phyloP scores from a whole-genome alignment of 2,329 filamentous ascomycete genomes.

The Chalaropsis thielavioides region DNA sequence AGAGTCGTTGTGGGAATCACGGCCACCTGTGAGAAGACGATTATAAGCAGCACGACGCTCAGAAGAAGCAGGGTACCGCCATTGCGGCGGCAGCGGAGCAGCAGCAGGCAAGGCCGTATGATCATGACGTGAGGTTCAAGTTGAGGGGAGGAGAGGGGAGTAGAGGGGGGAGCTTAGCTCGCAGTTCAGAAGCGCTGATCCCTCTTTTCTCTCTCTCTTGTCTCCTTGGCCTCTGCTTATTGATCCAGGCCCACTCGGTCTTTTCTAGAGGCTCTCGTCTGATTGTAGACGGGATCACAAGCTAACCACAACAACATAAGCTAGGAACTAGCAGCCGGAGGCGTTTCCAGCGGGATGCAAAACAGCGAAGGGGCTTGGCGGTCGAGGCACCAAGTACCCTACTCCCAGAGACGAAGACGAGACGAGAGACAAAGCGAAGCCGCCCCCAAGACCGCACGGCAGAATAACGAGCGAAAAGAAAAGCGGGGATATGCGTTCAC shows the following conservation, averaged over 20 bases:
- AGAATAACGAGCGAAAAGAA: neutral
- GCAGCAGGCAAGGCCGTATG: neutral
- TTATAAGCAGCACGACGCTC: neutral
- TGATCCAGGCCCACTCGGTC: neutral
- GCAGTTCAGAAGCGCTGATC: neutral
- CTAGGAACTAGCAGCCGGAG: too few relatives aligned
- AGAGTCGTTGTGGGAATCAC: neutral
- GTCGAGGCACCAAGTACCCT: neutral
- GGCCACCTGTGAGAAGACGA: neutral
- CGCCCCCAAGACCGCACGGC: neutral
- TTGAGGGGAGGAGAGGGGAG: neutral
- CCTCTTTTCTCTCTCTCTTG: neutral
- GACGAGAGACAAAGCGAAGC: too few relatives aligned
- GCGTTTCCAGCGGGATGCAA: neutral
- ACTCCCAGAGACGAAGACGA: neutral
- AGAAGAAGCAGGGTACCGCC: neutral
- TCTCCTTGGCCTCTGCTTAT: neutral
- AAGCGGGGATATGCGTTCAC: neutral
- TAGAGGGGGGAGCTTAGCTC: neutral
- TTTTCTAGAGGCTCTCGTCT: neutral
- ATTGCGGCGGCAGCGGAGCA: conserved; percentile 5
- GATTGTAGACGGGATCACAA: too few relatives aligned
- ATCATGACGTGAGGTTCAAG: neutral
- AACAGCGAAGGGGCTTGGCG: neutral
- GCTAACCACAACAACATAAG: too few relatives aligned